phyloP scores from a whole-genome alignment of 2,329 filamentous ascomycete genomes.

The Hypoxylon sp. region DNA sequence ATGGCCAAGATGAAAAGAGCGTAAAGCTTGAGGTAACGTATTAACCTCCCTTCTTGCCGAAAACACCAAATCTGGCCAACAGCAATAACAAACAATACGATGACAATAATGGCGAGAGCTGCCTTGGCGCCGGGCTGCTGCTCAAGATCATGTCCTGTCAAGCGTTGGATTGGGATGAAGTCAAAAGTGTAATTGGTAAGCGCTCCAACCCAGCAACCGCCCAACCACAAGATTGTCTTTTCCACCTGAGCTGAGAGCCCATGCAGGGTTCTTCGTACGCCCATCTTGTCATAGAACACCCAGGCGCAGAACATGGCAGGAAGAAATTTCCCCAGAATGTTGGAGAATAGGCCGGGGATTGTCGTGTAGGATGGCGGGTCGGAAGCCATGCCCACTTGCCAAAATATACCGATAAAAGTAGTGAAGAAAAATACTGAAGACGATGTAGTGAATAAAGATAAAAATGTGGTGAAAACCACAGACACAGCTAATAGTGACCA shows the following conservation, averaged over 20 bases:
- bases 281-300: conserved; percentile 87
- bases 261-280: conserved; percentile 73
- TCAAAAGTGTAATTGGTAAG: conserved; percentile 96
- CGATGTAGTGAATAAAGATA: conserved; percentile 84
- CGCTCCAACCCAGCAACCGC: conserved; percentile 88
- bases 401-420: conserved; percentile 83
- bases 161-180: conserved; percentile 88
- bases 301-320: conserved; percentile 88
- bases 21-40: conserved; percentile 81
- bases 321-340: conserved; percentile 81
- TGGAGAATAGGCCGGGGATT: conserved; percentile 77
- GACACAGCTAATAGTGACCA: conserved; percentile 88
- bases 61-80: conserved; percentile 85
- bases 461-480: conserved; percentile 76
- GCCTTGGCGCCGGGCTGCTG: conserved; percentile 89
- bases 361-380: conserved; percentile 78
- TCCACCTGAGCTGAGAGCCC: conserved; percentile 85
- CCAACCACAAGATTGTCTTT: conserved; percentile 90
- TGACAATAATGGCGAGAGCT: conserved; percentile 80
- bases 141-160: conserved; percentile 89
- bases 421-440: conserved; percentile 85
- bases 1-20: conserved; percentile 72
- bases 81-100: conserved; percentile 73
- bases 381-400: conserved; percentile 87
- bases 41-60: conserved; percentile 82